Evolutionary conservation across 805 yeast species (phyloP).

Genomic region (Peterozyma toletana): DNA sequence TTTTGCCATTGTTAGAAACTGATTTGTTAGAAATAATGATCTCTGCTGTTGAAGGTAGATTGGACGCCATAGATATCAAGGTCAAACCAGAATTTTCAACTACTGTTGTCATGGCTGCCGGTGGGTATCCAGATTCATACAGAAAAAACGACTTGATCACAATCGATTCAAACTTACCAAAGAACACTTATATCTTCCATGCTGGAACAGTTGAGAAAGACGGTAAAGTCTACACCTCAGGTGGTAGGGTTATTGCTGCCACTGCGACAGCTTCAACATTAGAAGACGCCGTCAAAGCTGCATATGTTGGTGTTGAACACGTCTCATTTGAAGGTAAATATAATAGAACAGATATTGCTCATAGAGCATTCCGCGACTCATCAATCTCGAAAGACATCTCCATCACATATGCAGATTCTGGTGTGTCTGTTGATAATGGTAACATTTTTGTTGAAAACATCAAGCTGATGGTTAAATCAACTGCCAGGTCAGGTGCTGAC

Average conservation of each 20-base stretch:
- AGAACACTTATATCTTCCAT: slow-evolving; percentile 76
- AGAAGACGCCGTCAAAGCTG: slow-evolving; percentile 75
- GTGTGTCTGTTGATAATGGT: slow-evolving; percentile 97
- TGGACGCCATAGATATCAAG: slow-evolving; percentile 68
- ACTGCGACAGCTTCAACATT: slow-evolving; percentile 77
- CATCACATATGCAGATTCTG: slow-evolving; percentile 90
- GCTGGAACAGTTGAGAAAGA: slow-evolving; percentile 75
- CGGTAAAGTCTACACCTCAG: slow-evolving; percentile 70
- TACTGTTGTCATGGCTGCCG: slow-evolving; percentile 94
- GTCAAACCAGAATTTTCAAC: slow-evolving; percentile 61
- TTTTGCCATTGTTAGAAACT: slow-evolving; percentile 81
- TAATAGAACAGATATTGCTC: slow-evolving; percentile 91
- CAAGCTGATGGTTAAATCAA: slow-evolving; percentile 84
- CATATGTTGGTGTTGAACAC: slow-evolving; percentile 77
- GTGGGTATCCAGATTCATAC: slow-evolving; percentile 91
- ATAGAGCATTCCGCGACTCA: slow-evolving; percentile 77
- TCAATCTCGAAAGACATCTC: slow-evolving; percentile 22
- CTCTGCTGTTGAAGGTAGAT: slow-evolving; percentile 90
- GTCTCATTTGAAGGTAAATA: slow-evolving; percentile 71
- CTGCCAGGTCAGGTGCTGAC: slow-evolving; percentile 94
- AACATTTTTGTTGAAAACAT: slow-evolving; percentile 84
- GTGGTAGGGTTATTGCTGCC: slow-evolving; percentile 96
- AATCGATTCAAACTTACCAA: slow-evolving; percentile 37
- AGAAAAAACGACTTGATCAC: slow-evolving; percentile 81
- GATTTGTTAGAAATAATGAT: slow-evolving; percentile 89